phyloP scores from a whole-genome alignment of 1,284 basidiomycete species.

The Omphalotus olearius region DNA sequence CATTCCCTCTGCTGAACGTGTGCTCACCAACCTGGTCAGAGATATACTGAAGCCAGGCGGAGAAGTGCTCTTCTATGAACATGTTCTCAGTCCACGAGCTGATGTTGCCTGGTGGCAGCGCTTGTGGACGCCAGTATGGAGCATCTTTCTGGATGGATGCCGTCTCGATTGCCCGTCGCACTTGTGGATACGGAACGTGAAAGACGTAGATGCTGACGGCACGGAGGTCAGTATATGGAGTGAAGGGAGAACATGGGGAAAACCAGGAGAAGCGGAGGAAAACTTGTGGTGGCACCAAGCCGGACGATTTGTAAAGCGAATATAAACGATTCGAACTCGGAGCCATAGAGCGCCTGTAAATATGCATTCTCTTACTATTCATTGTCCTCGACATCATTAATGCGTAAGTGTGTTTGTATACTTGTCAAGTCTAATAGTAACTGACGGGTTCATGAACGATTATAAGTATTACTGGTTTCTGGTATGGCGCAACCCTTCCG shows the following conservation, averaged over 20 bases:
- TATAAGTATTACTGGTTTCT: no score
- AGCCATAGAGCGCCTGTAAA: no score
- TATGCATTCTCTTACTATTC: no score
- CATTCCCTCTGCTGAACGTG: slow-evolving; percentile 44
- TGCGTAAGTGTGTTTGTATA: no score
- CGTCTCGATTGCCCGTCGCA: slow-evolving; percentile 54
- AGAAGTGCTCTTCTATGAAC: slow-evolving; percentile 59
- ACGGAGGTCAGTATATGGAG: slow-evolving; percentile 32
- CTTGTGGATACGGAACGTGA: slow-evolving; percentile 40
- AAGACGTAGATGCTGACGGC: slow-evolving; percentile 18
- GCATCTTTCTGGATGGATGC: slow-evolving; percentile 52
- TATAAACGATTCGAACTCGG: no score
- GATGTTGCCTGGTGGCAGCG: slow-evolving; percentile 63
- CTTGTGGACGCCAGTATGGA: slow-evolving; percentile 67
- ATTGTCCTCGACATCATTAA: no score
- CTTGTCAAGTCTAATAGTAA: no score
- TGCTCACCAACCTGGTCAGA: slow-evolving; percentile 37
- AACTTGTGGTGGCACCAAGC: slow-evolving; percentile 53
- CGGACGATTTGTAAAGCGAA: slow-evolving; percentile 47
- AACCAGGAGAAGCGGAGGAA: slow-evolving; percentile 44
- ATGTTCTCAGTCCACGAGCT: slow-evolving; percentile 46
- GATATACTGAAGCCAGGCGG: slow-evolving; percentile 55
- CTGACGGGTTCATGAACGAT: no score
- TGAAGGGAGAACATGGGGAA: slow-evolving; percentile 38
- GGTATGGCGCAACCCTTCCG: no score